Base-by-base conservation (phyloP, 2,329 filamentous ascomycete genomes). In the Trichoderma sp. region DNA sequence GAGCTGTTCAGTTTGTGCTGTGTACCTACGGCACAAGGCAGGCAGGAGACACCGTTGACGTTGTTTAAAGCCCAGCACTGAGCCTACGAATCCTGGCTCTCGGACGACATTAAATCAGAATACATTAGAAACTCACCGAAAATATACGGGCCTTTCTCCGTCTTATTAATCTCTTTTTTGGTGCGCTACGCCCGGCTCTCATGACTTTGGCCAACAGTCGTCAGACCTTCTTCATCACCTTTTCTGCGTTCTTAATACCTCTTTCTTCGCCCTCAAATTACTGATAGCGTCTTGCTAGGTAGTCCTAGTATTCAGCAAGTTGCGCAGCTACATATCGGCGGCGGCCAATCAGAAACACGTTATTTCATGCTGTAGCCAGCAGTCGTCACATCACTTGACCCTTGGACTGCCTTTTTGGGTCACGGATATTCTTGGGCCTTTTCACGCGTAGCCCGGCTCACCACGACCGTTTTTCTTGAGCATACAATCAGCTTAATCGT, bases 281-380 rank as follows among this genome's bases (percentile, higher is more conserved):
- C 1, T 29, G 19, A 52, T 57, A 27, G 37, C 63, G 33, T 37
- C 55, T 37, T 47, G 19, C 49, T 47, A 6, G 19, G 35, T 47
- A 6, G 10, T 21, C 19, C 29, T 62, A 24, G 43, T 35, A 67
- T 29, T 24, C 47, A 10, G 29, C 21, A 40, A 33, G 33, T 19
- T 19, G 31, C 14, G 40, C 62, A 35, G 53, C 43, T 27, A 29
- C 33, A 10, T 7, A 5, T n/a, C 4, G 5, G 57, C 53, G 57
- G 65, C 49, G 66, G 47, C 58, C 66, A 61, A 49, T 68, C 57
- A 68, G 56, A 40, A 52, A n/a, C 60, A 13, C 47, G 27, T 24
- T 10, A n/a, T 11, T 49, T 24, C 13, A 49, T n/a, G 24, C 61
- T 40, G 16, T 64, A 64, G 10, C 14, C 55, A 31, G 33, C 61